phyloP scores from a whole-genome alignment of 371 early-diverging fungal species.

The Lichtheimia corymbifera region DNA sequence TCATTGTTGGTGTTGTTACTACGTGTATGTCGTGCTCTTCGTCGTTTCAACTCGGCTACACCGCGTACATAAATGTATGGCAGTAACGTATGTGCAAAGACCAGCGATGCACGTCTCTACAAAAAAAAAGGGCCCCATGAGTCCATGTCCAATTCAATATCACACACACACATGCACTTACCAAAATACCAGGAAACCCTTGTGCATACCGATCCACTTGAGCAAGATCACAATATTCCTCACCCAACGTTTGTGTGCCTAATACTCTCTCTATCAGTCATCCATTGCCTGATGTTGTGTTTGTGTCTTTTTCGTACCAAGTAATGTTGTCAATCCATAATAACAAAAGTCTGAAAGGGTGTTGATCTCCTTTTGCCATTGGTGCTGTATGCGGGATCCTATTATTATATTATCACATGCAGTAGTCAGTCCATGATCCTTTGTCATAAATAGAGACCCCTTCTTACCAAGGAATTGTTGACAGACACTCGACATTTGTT shows the following conservation, averaged over 20 bases:
- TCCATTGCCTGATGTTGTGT: neutral
- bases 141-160: neutral
- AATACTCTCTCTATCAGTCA: neutral
- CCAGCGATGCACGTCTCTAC: constrained; percentile 56
- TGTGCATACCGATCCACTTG: constrained; percentile 56
- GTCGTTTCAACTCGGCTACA: constrained; percentile 47
- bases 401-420: neutral
- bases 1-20: neutral
- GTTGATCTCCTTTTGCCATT: constrained; percentile 67
- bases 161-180: constrained; percentile 23
- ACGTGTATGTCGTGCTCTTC: constrained; percentile 23
- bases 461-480: constrained; percentile 63
- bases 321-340: constrained; percentile 71
- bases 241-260: constrained; percentile 88
- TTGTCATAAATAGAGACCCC: neutral
- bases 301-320: constrained; percentile 35
- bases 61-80: constrained; percentile 62
- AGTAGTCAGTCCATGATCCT: neutral
- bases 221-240: constrained; percentile 90
- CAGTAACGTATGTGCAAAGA: constrained; percentile 56
- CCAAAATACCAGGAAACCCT: constrained; percentile 53
- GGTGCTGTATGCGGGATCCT: constrained; percentile 73
- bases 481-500: constrained; percentile 64
- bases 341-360: constrained; percentile 69
- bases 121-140: neutral